Conservation (phyloP, 202 grass and related monocot genomes). For the Carex sylvatica region DNA sequence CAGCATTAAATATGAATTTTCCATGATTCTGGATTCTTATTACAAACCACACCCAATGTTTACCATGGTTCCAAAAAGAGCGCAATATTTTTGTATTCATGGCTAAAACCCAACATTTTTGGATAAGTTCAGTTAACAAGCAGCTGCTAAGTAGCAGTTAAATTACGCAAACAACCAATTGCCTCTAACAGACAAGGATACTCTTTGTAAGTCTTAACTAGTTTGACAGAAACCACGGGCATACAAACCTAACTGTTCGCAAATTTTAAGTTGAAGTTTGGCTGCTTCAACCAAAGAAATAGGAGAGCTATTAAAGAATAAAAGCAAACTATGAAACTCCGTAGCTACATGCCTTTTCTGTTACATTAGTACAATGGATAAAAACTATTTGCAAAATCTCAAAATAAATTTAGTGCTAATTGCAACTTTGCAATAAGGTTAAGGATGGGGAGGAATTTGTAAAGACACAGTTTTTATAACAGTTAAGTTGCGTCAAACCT, state of each 20-base stretch:
- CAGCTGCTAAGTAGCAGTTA: background rate
- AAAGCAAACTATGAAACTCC: background rate
- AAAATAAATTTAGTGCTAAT: background rate
- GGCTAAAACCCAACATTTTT: background rate
- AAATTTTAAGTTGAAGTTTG: background rate
- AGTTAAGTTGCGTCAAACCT: conserved; percentile 44
- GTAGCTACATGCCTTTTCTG: background rate
- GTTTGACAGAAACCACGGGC: background rate
- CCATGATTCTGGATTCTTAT: background rate
- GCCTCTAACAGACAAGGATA: background rate
- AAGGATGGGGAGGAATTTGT: background rate
- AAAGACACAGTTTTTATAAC: background rate
- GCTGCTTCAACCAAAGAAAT: background rate
- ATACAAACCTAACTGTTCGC: background rate
- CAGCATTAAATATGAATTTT: conserved; percentile 8
- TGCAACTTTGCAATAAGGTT: background rate
- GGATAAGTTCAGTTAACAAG: background rate
- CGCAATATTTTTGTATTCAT: background rate
- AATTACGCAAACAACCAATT: background rate
- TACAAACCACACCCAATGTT: background rate
- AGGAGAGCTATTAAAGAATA: background rate
- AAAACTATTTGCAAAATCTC: background rate
- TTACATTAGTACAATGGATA: background rate
- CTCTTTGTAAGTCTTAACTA: conserved; percentile 14
- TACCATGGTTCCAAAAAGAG: background rate